Base-by-base conservation (phyloP, 179 eudicot species). In the Vitellaria paradoxa region DNA sequence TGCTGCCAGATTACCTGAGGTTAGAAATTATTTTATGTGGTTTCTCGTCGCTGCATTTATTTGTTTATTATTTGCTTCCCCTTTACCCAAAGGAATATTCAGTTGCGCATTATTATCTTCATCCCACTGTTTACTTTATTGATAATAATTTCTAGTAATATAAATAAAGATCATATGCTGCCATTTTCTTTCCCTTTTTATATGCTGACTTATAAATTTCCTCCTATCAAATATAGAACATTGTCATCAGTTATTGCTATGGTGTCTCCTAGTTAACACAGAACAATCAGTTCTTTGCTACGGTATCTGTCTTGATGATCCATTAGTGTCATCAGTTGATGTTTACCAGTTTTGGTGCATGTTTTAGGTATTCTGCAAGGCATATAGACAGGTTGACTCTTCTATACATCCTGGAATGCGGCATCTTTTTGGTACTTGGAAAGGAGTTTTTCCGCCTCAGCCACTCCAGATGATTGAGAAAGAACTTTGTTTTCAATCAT, bases 361-460 rank as follows among this genome's bases (percentile, higher is more conserved):
- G 71, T 65, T 80, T 17, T 89, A 96, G 99, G 99, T 96, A 26
- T 96, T 96, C 87, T 92, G 96, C 87, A 92, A 91, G 88, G 98
- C 96, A 26, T 96, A 93, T 81, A 88, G 83, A 78, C 97, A 87
- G 83, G 99, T 92, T 69, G 96, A 90, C 74, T 84, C 96, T 79
- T 83, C 98, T 68, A 76, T 84, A 72, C 96, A 94, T 84, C 57
- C 87, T 57, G 83, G 89, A 61, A 93, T 96, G 99, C 87, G 91
- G 73, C 99, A 92, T 89, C 94, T 96, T 64, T 96, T 96, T 90
- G 96, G 96, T 80, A 96, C 99, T 8, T 96, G 99, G 99, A 96
- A 89, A 80, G 97, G 92, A 74, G 98, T 96, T 55, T 96, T 96
- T 79, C 99, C 98, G 76, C 85, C 87, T 77, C 97, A 91, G 79